Evolutionary conservation across 2,329 filamentous ascomycete genomes (phyloP).

Genomic region (Incumbomyces lentus): DNA sequence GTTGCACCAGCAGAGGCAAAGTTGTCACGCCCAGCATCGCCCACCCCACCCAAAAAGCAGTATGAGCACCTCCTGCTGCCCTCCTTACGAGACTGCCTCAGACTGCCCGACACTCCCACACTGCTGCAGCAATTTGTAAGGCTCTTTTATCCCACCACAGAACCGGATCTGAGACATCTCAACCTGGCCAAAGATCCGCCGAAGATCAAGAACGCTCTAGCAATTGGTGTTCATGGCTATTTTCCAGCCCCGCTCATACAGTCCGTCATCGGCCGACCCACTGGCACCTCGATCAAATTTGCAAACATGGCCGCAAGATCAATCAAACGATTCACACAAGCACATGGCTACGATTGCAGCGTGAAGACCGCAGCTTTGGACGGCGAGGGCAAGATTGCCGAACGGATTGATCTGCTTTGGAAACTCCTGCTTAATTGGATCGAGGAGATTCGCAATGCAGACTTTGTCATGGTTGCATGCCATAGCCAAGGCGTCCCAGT

Average conservation of each 20-base stretch:
- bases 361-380: slow-evolving; percentile 92
- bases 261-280: slow-evolving; percentile 88
- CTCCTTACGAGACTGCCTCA: slow-evolving; percentile 37
- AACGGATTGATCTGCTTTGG: slow-evolving; percentile 87
- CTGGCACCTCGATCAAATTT: slow-evolving; percentile 88
- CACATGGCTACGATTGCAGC: slow-evolving; percentile 62
- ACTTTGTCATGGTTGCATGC: slow-evolving; percentile 84
- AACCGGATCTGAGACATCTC: slow-evolving; percentile 55
- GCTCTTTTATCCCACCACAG: slow-evolving; percentile 43
- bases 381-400: slow-evolving; percentile 82
- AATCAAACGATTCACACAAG: slow-evolving; percentile 71
- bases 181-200: slow-evolving; percentile 58
- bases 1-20: slow-evolving; percentile 16
- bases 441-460: slow-evolving; percentile 74
- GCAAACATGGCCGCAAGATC: slow-evolving; percentile 76
- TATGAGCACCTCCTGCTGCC: slow-evolving; percentile 41
- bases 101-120: slow-evolving; percentile 43
- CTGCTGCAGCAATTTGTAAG: slow-evolving; percentile 49
- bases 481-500: slow-evolving; percentile 96
- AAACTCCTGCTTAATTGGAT: slow-evolving; percentile 91
- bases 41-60: slow-evolving; percentile 21
- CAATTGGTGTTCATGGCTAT: slow-evolving; percentile 88
- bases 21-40: slow-evolving; percentile 18
- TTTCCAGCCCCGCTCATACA: slow-evolving; percentile 81
- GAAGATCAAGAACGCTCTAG: slow-evolving; percentile 72